These are phyloP conservation scores for Lasiodiplodia gonubiensis DNA, from an alignment of 2,329 filamentous ascomycete genomes.

Conservation along the genomic window DNA sequence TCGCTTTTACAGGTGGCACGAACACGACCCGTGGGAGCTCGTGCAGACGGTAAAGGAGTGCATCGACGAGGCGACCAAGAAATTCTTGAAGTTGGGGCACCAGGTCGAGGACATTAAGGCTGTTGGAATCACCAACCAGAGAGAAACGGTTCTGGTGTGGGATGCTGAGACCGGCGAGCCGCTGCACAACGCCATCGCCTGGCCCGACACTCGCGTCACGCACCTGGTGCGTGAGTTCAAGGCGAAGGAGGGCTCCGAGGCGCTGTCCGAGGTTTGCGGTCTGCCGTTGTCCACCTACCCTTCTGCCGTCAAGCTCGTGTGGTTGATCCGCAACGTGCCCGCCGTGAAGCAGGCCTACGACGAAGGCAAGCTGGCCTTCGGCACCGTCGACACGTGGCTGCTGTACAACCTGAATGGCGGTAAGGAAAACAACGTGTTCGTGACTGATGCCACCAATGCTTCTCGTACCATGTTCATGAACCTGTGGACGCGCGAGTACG, in stretches of 20 bases:
- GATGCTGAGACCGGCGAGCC: conserved; percentile 80
- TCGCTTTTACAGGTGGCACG: conserved; percentile 73
- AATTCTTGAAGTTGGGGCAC: conserved; percentile 74
- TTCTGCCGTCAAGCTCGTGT: conserved; percentile 82
- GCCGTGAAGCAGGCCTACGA: conserved; percentile 77
- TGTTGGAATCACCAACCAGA: conserved; percentile 87
- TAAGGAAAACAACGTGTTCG: conserved; percentile 68
- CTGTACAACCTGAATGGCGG: conserved; percentile 84
- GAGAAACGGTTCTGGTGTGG: conserved; percentile 88
- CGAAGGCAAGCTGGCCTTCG: conserved; percentile 76
- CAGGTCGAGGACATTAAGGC: conserved; percentile 71
- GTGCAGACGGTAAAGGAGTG: conserved; percentile 77
- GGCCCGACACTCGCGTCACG: conserved; percentile 84
- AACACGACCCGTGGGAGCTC: conserved; percentile 82
- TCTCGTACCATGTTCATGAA: conserved; percentile 96
- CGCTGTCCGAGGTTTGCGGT: conserved; percentile 73
- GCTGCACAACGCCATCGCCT: conserved; percentile 84
- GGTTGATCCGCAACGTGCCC: conserved; percentile 76
- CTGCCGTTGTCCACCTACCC: conserved; percentile 88
- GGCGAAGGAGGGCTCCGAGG: conserved; percentile 68
- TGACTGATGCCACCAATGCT: conserved; percentile 87
- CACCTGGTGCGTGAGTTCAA: conserved; percentile 79
- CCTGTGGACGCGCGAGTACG: conserved; percentile 78
- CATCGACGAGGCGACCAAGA: conserved; percentile 75
- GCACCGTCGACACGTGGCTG: conserved; percentile 88